phyloP scores from a whole-genome alignment of 2,329 filamentous ascomycete species.

The Aspergillus ustus region DNA sequence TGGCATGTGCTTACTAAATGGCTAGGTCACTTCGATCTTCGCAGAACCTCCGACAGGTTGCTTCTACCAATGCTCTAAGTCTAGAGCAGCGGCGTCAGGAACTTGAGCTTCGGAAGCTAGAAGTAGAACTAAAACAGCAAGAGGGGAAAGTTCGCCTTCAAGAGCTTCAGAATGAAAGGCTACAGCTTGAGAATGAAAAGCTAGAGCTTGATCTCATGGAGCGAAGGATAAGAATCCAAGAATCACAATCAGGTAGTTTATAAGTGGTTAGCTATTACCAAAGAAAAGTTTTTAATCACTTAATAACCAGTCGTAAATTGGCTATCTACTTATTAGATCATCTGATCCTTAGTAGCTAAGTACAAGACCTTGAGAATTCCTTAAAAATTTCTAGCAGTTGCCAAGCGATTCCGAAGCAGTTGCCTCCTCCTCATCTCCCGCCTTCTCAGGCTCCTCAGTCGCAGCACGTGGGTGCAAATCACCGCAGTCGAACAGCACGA shows the following conservation, averaged over 20 bases:
- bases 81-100: constrained; percentile 6
- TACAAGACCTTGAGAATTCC: no score
- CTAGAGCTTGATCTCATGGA: constrained; percentile 11
- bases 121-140: neutral
- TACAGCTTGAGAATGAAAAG: neutral
- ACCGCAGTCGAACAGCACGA: neutral
- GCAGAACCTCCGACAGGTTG: neutral
- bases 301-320: no score
- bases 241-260: neutral
- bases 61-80: neutral
- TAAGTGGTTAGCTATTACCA: no score
- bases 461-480: neutral
- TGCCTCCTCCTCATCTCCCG: no score
- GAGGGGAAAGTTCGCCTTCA: constrained; percentile 6
- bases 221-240: constrained; percentile 6
- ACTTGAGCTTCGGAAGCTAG: neutral
- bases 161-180: constrained; percentile 2
- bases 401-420: no score
- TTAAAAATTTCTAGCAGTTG: no score
- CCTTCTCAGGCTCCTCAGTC: no score
- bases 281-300: no score
- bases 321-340: no score
- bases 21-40: neutral
- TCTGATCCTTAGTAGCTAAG: no score
- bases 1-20: neutral